A percentile compares a stretch with the other conserved stretches of the same genome.
phyloP scores from a whole-genome alignment of 345 rosid species.

The Sapria himalayana region DNA sequence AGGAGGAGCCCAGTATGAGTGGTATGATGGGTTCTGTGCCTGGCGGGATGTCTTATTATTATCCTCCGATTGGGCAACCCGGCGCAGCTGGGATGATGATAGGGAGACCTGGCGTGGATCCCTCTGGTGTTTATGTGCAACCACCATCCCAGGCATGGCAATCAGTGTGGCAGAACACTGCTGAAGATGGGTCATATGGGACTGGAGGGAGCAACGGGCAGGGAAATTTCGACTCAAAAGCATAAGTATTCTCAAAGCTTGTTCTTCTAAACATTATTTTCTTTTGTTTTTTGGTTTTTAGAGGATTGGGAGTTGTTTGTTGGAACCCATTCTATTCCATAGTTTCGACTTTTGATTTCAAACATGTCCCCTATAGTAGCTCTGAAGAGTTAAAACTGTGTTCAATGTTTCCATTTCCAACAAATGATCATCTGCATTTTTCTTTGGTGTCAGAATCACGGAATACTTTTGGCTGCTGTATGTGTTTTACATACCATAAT shows the following conservation, averaged over 20 bases:
- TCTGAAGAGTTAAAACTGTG: too few relatives aligned
- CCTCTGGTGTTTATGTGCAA: slow-evolving; percentile 43
- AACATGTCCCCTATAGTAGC: too few relatives aligned
- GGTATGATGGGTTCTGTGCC: slow-evolving; percentile 44
- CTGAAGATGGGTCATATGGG: slow-evolving; percentile 47
- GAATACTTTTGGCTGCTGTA: too few relatives aligned
- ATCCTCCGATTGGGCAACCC: slow-evolving; percentile 44
- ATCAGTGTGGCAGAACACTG: slow-evolving; percentile 68
- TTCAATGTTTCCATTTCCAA: too few relatives aligned
- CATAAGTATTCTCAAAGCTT: slow-evolving; percentile 8
- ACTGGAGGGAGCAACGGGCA: slow-evolving; percentile 52
- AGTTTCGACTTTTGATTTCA: too few relatives aligned
- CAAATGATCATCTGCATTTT: too few relatives aligned
- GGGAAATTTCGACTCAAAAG: slow-evolving; percentile 35
- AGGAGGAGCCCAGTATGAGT: slow-evolving; percentile 31
- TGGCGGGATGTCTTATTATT: slow-evolving; percentile 65
- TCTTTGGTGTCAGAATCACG: too few relatives aligned
- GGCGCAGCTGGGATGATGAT: slow-evolving; percentile 79
- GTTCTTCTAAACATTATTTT: too few relatives aligned
- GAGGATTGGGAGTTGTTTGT: too few relatives aligned
- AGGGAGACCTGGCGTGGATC: slow-evolving; percentile 74
- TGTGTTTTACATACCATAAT: too few relatives aligned
- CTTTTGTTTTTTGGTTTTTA: too few relatives aligned
- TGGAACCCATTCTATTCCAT: too few relatives aligned
- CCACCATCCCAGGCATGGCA: slow-evolving; percentile 98